These are phyloP conservation scores for Candida albicans DNA, from an alignment of 1,139 yeast species.

Conservation along the genomic window DNA sequence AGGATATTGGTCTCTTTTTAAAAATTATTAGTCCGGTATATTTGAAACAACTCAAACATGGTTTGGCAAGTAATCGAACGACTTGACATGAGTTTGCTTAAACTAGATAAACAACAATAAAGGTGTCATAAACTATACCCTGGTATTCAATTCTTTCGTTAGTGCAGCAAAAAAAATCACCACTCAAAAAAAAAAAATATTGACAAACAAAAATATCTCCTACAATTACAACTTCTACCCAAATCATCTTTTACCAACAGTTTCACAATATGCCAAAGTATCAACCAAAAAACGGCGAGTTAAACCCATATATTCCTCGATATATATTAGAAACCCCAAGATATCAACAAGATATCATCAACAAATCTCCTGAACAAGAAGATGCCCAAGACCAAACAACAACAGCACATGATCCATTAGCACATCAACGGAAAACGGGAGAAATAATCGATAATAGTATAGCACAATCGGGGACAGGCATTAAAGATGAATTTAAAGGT, in stretches of 20 bases:
- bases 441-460: conserved; percentile 30
- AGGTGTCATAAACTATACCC: no score
- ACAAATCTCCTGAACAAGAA: conserved; percentile 1
- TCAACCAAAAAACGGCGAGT: conserved; percentile 13
- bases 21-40: no score
- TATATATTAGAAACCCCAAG: conserved; percentile 32
- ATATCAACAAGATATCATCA: conserved; percentile 20
- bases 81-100: no score
- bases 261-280: background rate
- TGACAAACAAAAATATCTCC: no score
- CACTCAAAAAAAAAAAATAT: background rate
- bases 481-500: conserved; percentile 27
- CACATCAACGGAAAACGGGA: conserved; percentile 27
- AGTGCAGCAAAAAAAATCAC: background rate
- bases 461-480: conserved; percentile 35
- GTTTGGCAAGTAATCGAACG: no score
- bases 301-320: conserved; percentile 29
- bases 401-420: conserved; percentile 17
- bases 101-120: no score
- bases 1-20: no score
- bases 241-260: background rate
- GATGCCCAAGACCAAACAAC: conserved; percentile 13
- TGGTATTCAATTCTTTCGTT: no score
- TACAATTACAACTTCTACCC: background rate
- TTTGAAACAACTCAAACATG: no score